Evolutionary conservation across 768 basidiomycete genomes (phyloP).

Genomic region (Lanmaoa rubissima): DNA sequence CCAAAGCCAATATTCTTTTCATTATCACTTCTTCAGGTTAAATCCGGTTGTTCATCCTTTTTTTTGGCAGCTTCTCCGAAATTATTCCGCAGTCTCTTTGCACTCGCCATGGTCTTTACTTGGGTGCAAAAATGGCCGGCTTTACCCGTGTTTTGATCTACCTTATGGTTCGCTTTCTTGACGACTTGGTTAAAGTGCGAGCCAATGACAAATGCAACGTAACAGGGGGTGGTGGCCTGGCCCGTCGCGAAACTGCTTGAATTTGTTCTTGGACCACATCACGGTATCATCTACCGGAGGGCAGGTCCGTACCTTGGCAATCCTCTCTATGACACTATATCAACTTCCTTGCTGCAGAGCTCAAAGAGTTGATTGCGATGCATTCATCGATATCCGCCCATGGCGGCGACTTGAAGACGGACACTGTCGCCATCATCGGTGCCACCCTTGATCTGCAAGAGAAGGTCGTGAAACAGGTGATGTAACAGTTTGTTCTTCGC

Average conservation of each 20-base stretch:
- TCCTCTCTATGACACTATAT: neutral
- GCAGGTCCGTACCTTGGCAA: constrained; percentile 40
- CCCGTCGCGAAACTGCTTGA: constrained; percentile 84
- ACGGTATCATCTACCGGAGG: constrained; percentile 88
- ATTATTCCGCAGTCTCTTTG: constrained; percentile 94
- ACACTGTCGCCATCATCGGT: constrained; percentile 88
- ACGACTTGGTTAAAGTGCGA: neutral
- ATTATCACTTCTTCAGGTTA: neutral
- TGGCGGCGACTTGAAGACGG: constrained; percentile 82
- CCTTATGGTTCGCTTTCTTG: constrained; percentile 45
- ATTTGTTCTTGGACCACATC: constrained; percentile 73
- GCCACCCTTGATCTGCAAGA: constrained; percentile 87
- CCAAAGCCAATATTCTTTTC: neutral
- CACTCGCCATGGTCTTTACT: constrained; percentile 83
- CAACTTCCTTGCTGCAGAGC: constrained; percentile 40
- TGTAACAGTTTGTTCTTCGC: neutral
- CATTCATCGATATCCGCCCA: constrained; percentile 70
- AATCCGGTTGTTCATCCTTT: neutral
- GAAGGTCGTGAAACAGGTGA: constrained; percentile 71
- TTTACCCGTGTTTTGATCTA: constrained; percentile 69
- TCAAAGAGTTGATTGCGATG: constrained; percentile 90
- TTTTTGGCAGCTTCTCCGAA: constrained; percentile 68
- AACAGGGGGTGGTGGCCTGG: constrained; percentile 74
- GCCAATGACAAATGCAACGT: neutral
- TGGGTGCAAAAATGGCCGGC: constrained; percentile 84